Conservation (phyloP, 2,329 filamentous ascomycete species). For the Pseudogymnoascus sp. region DNA sequence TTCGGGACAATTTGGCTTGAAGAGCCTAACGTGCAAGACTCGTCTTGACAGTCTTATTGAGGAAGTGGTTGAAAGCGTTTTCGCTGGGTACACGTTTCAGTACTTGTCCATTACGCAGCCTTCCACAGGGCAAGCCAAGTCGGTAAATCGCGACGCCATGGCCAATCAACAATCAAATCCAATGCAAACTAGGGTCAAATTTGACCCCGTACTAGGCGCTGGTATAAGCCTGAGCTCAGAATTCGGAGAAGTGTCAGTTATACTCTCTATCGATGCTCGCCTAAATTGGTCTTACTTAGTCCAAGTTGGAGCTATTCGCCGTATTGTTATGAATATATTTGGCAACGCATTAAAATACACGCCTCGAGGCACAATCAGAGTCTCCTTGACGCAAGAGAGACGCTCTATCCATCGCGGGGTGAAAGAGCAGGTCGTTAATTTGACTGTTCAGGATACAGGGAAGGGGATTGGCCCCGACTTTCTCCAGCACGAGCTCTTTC, state of each 20-base stretch:
- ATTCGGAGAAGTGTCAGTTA: slow-evolving; percentile 29
- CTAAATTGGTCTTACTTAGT: slow-evolving; percentile 27
- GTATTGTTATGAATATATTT: slow-evolving; percentile 51
- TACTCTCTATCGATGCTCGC: slow-evolving; percentile 33
- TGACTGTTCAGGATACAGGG: slow-evolving; percentile 69
- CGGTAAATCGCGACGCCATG: neutral
- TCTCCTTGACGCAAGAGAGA: slow-evolving; percentile 20
- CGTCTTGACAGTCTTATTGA: slow-evolving; percentile 23
- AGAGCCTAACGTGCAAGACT: neutral
- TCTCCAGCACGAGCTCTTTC: slow-evolving; percentile 50
- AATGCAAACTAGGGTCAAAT: neutral
- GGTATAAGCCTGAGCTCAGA: neutral
- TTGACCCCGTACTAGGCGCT: slow-evolving; percentile 21
- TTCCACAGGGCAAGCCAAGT: slow-evolving; percentile 9
- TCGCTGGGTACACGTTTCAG: slow-evolving; percentile 29
- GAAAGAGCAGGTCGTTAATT: slow-evolving; percentile 44
- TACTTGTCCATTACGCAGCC: slow-evolving; percentile 21
- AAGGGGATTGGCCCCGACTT: slow-evolving; percentile 58
- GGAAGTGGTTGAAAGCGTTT: slow-evolving; percentile 32
- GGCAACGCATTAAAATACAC: slow-evolving; percentile 57
- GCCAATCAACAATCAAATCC: neutral
- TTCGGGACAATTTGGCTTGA: neutral
- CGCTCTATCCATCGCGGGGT: slow-evolving; percentile 24
- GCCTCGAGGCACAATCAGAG: slow-evolving; percentile 40
- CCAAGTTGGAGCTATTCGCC: slow-evolving; percentile 22